Evolutionary conservation across 129 eudicot species (phyloP), one percentile per base, ranked within the genome.

Genomic region (Glebionis coronaria): DNA sequence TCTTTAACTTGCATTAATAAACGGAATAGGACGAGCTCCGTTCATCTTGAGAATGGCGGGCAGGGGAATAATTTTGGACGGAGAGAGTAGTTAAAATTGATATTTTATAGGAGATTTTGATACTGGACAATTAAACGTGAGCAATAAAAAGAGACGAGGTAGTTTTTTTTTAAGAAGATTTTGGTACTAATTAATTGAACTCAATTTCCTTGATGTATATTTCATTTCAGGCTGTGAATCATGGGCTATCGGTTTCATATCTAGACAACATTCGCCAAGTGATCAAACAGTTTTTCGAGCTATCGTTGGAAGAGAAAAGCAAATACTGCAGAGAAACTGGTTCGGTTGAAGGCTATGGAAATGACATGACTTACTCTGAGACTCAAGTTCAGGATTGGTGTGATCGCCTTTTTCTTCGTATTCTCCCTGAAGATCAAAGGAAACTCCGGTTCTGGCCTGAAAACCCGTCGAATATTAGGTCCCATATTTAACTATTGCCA

Each of bases 321-420:
- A 90, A 80, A 63, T 78, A 73, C 61, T 80, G 79, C 6, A 84
- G 79, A 75, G 54, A 82, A 79, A 44, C 72, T 40, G 82, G 78
- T 69, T 62, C 74, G 3, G 81, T 80, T 55, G 80, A 85, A 73
- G 91, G 95, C 7, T 88, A 84, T 78, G 95, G 88, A 44, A 82
- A 79, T 54, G 90, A 84, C 40, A 80, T 84, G 56, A 73, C 76
- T 15, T 80, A 75, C 27, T 73, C 74, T 61, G 80, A 82, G 63
- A 81, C 76, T 16, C 86, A 82, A 66, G 63, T 79, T n/a, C 91
- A 83, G 40, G 90, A 89, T 74, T 89, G 96, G 96, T 80, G 80
- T 0, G 96, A 89, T 73, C 83, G 96, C 18, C 65, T 86, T n/a
- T 74, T 68, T 47, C 87, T 85, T 56, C 49, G 57, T 8, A 56